Percentiles rank a stretch among this genome's conserved stretches.
Conservation (phyloP, 2,329 filamentous ascomycete genomes). For the Macrophomina pseudophaseolina region DNA sequence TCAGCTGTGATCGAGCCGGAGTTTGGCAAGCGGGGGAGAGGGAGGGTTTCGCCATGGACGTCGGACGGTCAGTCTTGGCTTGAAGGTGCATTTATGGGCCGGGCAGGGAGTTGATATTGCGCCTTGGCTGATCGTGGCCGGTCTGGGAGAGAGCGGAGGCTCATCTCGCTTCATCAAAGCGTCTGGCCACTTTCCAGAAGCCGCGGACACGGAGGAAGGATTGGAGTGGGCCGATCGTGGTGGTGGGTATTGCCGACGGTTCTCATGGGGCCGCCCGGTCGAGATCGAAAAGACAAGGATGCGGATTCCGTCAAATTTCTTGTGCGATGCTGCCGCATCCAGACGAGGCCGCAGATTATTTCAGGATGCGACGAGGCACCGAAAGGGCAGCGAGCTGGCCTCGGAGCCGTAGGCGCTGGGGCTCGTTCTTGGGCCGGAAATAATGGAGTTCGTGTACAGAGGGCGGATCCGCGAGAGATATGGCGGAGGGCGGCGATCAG, state of each 20-base stretch:
- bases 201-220: neutral
- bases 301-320: slow-evolving; percentile 10
- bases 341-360: slow-evolving; percentile 18
- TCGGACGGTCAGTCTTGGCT: neutral
- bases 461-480: neutral
- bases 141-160: neutral
- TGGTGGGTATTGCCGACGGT: slow-evolving; percentile 14
- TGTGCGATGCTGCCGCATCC: slow-evolving; percentile 18
- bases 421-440: neutral
- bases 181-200: slow-evolving; percentile 16
- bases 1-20: slow-evolving; percentile 7
- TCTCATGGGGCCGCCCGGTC: slow-evolving; percentile 17
- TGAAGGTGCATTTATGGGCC: neutral
- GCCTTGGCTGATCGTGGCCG: slow-evolving; percentile 2
- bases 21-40: neutral
- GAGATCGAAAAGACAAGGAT: slow-evolving; percentile 12
- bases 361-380: slow-evolving; percentile 17
- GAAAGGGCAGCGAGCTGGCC: neutral
- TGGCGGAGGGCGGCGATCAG: slow-evolving; percentile 7
- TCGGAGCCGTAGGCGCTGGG: neutral
- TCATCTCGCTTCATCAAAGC: slow-evolving; percentile 13
- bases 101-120: neutral
- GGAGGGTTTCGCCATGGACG: neutral
- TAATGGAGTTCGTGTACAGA: slow-evolving; percentile 1
- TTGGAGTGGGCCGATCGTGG: slow-evolving; percentile 4